Base-by-base conservation (phyloP, 768 basidiomycete species). In the Pholiota microspora region DNA sequence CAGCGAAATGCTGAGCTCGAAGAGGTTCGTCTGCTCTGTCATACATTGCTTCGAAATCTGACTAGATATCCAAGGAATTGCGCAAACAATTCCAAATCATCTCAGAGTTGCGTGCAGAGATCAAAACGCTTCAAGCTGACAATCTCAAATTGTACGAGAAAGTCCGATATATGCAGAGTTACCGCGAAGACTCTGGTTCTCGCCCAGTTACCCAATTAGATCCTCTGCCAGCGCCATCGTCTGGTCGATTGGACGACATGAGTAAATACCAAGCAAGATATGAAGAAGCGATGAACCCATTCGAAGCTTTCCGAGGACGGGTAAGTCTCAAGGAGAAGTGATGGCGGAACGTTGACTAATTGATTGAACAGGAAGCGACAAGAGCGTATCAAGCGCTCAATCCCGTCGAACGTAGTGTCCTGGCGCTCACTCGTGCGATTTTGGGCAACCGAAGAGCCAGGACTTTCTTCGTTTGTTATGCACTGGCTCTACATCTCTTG, bases 71-170 rank as follows among this genome's bases (percentile, higher is more conserved):
- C 9, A 64, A 95, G 89, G 94, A 99, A 73, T 82, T 98, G 3
- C 88, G 94, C 45, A 94, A 91, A 62, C 97, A 98, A 71, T 96
- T 90, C 75, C 92, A 94, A 57, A 82, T 87, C 54, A 95, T 98
- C 55, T 93, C 94, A 0, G 95, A 97, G 64, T 77, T 98, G n/a
- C 87, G 95, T 15, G 73, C 85, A 23, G 97, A 98, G 71, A 86
- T 94, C 72, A 94, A 95, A 69, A 84, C 83, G 51, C 78, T 99
- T 34, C 96, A 98, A 71, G 79, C 86, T 1, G 97, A 98, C 71
- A 99, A 98, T 67, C 82, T 99, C 42, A 98, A 99, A 69, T 75
- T 98, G 56, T 98, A 98, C 71, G 97, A 98, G 72, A 99, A 98
- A 75, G 95, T 98, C 49, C 86, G 95, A 57, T 98, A 98, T 68